Evolutionary conservation across 306 rosid genomes (phyloP).

Genomic region (Argentina anserina): DNA sequence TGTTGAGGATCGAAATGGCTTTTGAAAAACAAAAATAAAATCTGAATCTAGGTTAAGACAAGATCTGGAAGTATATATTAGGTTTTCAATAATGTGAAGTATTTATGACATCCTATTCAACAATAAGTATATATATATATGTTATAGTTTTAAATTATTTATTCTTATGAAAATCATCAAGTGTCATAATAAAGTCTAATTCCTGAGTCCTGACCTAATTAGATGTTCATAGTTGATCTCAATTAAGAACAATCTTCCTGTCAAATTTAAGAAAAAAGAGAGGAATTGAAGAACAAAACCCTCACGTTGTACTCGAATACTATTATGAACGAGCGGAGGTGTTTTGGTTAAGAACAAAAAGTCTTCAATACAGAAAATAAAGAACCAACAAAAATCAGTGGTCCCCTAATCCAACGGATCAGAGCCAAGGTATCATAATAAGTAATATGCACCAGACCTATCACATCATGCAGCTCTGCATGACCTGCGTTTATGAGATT

Average conservation of each 20-base stretch:
- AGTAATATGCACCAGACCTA: constrained; percentile 25
- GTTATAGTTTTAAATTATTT: neutral
- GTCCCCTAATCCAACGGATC: constrained; percentile 42
- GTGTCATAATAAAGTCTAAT: neutral
- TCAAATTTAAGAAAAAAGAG: neutral
- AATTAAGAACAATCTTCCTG: neutral
- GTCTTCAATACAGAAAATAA: constrained; percentile 27
- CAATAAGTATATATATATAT: too few species aligned
- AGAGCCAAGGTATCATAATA: constrained; percentile 24
- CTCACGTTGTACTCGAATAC: constrained; percentile 15
- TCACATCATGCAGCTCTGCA: constrained; percentile 31
- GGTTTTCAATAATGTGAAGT: neutral
- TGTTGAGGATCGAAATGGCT: too few species aligned
- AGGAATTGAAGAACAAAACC: constrained; percentile 1
- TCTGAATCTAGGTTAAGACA: neutral
- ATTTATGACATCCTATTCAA: too few species aligned
- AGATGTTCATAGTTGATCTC: neutral
- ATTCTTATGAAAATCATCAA: neutral
- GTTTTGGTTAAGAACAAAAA: constrained; percentile 33
- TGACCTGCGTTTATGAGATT: constrained; percentile 3
- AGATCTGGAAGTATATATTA: too few species aligned
- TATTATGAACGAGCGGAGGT: constrained; percentile 25
- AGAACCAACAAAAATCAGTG: constrained; percentile 9
- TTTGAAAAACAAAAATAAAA: neutral
- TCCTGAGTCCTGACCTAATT: neutral